Base-by-base conservation (phyloP, 176 grass and related monocot genomes). In the Chrysopogon serrulatus region DNA sequence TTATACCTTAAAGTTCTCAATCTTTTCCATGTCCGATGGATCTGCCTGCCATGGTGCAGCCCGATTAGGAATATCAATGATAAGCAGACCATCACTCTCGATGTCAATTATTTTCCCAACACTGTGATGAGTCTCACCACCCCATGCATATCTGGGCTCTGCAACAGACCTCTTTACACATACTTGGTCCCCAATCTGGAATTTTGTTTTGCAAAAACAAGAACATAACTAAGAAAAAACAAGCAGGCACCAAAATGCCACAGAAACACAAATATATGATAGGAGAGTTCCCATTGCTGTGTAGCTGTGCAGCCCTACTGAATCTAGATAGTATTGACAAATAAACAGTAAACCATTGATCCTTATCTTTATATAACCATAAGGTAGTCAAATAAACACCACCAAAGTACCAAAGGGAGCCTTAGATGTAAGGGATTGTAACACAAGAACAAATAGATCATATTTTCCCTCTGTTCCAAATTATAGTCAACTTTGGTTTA, bases 11-110 rank as follows among this genome's bases (percentile, higher is more conserved):
- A 99, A 96, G 28, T 90, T 92, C 49, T 99, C 96, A 10, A 99
- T 90, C 69, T 94, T 99, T 80, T 99, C 96, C 93, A 99, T 94
- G 89, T 99, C 96, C 78, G 93, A 99, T 72, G 96, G 96, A 96
- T 99, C 96, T 26, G 93, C 96, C 86, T 96, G 93, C 96, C 96
- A 99, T 5, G 15, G 2, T 47, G 1, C 5, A 81, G 89, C 72
- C 31, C 93, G 85, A 76, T 91, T 92, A 57, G 93, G 90, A 81
- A 99, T 99, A 62, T 96, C 86, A 61, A 99, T 90, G 85, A 96
- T 82, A 42, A 99, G 91, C 19, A 92, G 83, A 73, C 93, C 93
- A 83, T 96, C 91, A 75, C 82, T 90, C 85, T 94, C 93, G 3
- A 96, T 96, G 27, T 99, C 93, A 35, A 92, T 87, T 79, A 99